Base-by-base conservation (phyloP, 352 stramenopile species). In the Globisporangium recalcitrans region DNA sequence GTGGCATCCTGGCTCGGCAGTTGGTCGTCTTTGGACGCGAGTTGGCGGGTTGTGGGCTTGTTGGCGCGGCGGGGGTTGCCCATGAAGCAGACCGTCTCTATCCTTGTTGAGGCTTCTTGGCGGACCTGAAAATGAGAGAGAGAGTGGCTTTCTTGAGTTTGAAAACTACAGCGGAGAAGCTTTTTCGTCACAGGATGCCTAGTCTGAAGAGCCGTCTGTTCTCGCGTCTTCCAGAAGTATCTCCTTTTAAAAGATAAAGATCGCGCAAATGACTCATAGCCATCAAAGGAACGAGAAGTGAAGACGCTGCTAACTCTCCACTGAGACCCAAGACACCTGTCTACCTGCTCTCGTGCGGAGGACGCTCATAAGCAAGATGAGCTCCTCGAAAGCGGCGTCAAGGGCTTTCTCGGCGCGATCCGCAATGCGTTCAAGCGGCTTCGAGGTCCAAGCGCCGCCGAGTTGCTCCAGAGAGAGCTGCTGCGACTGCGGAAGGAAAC, bases 391-490 rank as follows among this genome's bases (percentile, higher is more conserved):
- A 29, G 29, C 29, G 22, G 51, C 13, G 26, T 42, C 26, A 51
- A 22, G n/a, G 51, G 51, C 1, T 44, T 59, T 32, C 8, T 59
- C 10, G 11, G 27, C 13, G 60, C 38, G 27, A 36, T 60, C 14
- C 51, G 36, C 8, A 59, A 46, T 31, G 52, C 9, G 4, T 31
- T 52, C 38, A 65, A 59, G 51, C 51, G 42, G 0, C 26, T 65
- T 21, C 60, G 60, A 13, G 42, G 36, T 2, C 24, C 49, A 21
- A 65, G 21, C 9, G 14, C 60, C 2, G 38, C 60, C 16, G 60
- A 65, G 31, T 13, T 65, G 51, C 60, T 65, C n/a, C 26, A 42
- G 16, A 9, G 14, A 38, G 51, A 52, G 36, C 60, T 65, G 3
- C 38, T 60, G 36, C n/a, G 40, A 1, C 26, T 60, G 11, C 27